Percentiles rank a stretch among this genome's conserved stretches.
Conservation (phyloP, 2,329 filamentous ascomycete species). For the Aspergillus tanneri region DNA sequence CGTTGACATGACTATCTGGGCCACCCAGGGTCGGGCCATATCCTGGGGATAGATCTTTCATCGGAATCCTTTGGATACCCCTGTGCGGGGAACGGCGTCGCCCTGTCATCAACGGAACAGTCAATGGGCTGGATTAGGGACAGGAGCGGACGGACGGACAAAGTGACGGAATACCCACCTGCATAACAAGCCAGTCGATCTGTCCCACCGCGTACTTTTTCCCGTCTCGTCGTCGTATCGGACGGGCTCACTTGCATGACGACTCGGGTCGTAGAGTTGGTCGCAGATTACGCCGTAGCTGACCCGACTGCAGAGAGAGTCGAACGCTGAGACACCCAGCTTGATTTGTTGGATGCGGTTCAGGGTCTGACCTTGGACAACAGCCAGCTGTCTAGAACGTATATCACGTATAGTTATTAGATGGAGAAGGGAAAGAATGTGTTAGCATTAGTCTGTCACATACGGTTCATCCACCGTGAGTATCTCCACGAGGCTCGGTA, state of each 20-base stretch:
- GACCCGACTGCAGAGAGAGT: background rate
- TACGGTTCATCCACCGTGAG: constrained; percentile 3
- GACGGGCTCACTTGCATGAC: background rate
- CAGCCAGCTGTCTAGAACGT: constrained; percentile 4
- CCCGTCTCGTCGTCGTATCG: constrained; percentile 3
- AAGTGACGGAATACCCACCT: background rate
- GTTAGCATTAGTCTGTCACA: background rate
- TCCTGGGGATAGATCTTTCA: constrained; percentile 2
- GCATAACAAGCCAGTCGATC: constrained; percentile 6
- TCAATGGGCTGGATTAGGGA: background rate
- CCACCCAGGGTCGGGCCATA: background rate
- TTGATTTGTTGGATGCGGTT: background rate
- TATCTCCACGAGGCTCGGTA: background rate
- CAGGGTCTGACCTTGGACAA: constrained; percentile 6
- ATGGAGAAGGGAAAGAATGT: background rate
- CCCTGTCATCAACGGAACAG: background rate
- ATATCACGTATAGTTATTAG: too few relatives aligned
- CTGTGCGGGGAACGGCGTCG: background rate
- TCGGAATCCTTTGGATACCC: background rate
- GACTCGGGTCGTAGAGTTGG: constrained; percentile 1
- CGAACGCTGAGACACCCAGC: background rate
- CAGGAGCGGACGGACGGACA: background rate
- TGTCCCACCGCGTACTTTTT: constrained; percentile 5
- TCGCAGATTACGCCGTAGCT: constrained; percentile 8
- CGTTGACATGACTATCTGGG: constrained; percentile 3